Conservation (phyloP, 768 basidiomycete genomes). For the Calocybe indica region DNA sequence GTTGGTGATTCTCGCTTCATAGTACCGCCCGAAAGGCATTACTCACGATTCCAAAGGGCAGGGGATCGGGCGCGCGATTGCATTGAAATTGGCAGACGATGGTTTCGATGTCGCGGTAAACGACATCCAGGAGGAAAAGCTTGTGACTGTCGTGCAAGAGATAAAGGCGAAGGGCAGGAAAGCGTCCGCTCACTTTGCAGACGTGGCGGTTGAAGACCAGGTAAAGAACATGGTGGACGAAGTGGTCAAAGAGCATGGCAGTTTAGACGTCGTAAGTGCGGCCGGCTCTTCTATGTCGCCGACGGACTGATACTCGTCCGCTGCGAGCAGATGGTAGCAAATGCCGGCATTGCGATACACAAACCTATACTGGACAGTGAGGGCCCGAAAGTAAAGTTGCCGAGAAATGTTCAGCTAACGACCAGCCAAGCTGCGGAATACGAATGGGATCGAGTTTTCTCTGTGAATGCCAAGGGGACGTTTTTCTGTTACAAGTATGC, state of each 20-base stretch:
- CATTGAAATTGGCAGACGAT: slow-evolving; percentile 13
- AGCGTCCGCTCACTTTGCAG: slow-evolving; percentile 9
- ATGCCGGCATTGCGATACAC: slow-evolving; percentile 18
- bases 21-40: not conserved
- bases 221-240: slow-evolving; percentile 14
- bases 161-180: slow-evolving; percentile 14
- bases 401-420: not conserved
- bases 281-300: not conserved
- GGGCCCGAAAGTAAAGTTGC: not conserved
- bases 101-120: slow-evolving; percentile 15
- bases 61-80: slow-evolving; percentile 16
- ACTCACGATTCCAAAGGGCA: slow-evolving; percentile 4
- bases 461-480: slow-evolving; percentile 50
- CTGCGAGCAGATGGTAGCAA: slow-evolving; percentile 23
- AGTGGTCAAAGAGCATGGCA: slow-evolving; percentile 12
- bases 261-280: slow-evolving; percentile 25
- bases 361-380: slow-evolving; percentile 15
- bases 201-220: slow-evolving; percentile 16
- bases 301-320: not conserved
- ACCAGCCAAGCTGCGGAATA: slow-evolving; percentile 22
- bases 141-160: slow-evolving; percentile 8
- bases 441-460: slow-evolving; percentile 34
- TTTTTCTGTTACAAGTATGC: slow-evolving; percentile 64
- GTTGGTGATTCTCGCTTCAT: not conserved
- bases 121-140: slow-evolving; percentile 27